phyloP scores from a whole-genome alignment of 2,329 filamentous ascomycete species.

The Escovopsis sp. region DNA sequence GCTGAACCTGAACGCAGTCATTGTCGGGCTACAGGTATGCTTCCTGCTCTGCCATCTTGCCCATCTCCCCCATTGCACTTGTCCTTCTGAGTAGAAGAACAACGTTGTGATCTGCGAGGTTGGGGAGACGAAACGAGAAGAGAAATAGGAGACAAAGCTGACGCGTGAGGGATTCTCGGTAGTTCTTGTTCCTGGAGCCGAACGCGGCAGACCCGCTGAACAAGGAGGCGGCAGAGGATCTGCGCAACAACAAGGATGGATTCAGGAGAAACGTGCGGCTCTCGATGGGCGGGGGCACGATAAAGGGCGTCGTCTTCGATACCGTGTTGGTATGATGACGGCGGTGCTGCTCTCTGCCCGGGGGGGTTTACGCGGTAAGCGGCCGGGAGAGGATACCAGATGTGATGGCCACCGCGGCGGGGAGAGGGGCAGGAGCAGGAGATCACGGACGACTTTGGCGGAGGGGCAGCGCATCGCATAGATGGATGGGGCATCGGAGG shows the following conservation, averaged over 20 bases:
- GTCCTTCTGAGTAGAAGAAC: no score
- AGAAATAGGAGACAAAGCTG: neutral
- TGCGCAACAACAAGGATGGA: slow-evolving; percentile 67
- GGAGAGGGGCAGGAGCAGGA: no score
- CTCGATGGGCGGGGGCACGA: slow-evolving; percentile 65
- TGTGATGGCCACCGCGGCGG: neutral
- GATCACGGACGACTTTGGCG: no score
- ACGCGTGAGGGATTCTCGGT: slow-evolving; percentile 4
- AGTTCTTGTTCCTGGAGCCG: slow-evolving; percentile 96
- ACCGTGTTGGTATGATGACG: slow-evolving; percentile 49
- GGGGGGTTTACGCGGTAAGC: neutral
- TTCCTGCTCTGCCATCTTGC: no score
- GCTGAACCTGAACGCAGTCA: slow-evolving; percentile 87
- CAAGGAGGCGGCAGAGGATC: slow-evolving; percentile 90
- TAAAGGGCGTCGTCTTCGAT: slow-evolving; percentile 63
- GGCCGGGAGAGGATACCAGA: neutral
- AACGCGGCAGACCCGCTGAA: slow-evolving; percentile 97
- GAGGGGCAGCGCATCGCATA: no score
- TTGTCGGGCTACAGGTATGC: slow-evolving; percentile 73
- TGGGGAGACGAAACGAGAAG: neutral
- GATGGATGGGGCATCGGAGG: no score
- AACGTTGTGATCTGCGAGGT: no score
- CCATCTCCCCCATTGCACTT: no score
- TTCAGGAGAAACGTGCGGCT: slow-evolving; percentile 85
- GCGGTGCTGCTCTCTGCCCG: no score